Conservation (phyloP, 805 yeast species). For the Saturnispora ahearnii region DNA sequence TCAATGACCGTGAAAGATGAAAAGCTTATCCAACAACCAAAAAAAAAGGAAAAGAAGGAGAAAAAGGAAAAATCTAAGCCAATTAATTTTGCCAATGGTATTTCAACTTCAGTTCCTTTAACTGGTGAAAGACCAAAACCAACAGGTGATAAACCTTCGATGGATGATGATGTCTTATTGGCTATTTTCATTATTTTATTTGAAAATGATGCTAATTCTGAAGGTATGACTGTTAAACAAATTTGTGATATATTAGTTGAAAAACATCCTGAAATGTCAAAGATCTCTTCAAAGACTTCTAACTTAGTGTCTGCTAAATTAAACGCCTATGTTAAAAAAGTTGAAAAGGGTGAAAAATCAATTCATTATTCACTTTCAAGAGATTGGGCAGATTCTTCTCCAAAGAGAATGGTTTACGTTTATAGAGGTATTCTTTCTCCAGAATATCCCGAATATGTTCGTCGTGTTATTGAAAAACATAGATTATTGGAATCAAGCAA, state of each 20-base stretch:
- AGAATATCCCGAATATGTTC: conserved; percentile 68
- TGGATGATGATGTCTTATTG: conserved; percentile 64
- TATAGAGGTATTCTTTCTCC: conserved; percentile 69
- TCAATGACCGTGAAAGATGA: conserved; percentile 2
- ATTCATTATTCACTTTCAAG: conserved; percentile 68
- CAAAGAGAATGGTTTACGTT: conserved; percentile 81
- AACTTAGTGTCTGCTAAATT: conserved; percentile 74
- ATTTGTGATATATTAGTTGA: conserved; percentile 68
- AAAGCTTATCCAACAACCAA: conserved; percentile 8
- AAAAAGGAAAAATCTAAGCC: conserved; percentile 23
- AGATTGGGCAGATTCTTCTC: conserved; percentile 88
- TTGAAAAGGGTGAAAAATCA: conserved; percentile 72
- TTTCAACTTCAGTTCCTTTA: conserved; percentile 71
- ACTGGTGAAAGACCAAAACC: conserved; percentile 72
- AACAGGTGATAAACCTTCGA: conserved; percentile 48
- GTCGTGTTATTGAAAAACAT: conserved; percentile 50
- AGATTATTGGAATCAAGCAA: conserved; percentile 24
- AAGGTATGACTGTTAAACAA: conserved; percentile 87
- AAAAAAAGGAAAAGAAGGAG: conserved; percentile 19
- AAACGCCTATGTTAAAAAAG: conserved; percentile 73
- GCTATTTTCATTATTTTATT: conserved; percentile 66
- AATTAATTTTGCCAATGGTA: conserved; percentile 57
- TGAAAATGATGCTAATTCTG: conserved; percentile 58
- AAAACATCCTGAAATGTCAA: conserved; percentile 78
- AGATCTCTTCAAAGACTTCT: conserved; percentile 69